phyloP scores from a whole-genome alignment of 2,329 filamentous ascomycete species.

The Massarina eburnea region DNA sequence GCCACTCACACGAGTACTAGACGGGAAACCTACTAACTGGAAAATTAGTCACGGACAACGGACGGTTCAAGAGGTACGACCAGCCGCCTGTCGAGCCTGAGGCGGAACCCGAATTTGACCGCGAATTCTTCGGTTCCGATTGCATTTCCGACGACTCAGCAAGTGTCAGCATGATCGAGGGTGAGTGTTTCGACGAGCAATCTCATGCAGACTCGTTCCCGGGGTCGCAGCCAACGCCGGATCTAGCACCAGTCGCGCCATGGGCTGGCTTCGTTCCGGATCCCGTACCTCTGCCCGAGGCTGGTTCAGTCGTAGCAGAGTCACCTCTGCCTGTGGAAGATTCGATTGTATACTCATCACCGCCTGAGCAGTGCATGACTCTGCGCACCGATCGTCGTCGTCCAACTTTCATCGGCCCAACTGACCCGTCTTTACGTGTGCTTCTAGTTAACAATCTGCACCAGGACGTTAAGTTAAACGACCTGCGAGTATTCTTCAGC shows the following conservation, averaged over 20 bases:
- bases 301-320: background rate
- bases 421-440: conserved; percentile 1
- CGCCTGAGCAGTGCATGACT: background rate
- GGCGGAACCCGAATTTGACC: background rate
- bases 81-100: background rate
- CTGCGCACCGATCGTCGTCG: background rate
- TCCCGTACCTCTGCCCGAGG: background rate
- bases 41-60: background rate
- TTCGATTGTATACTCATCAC: background rate
- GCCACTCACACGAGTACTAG: background rate
- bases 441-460: conserved; percentile 8
- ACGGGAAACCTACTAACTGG: background rate
- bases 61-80: background rate
- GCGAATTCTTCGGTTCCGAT: background rate
- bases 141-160: background rate
- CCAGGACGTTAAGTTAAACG: background rate
- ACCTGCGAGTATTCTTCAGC: conserved; percentile 3
- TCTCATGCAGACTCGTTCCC: background rate
- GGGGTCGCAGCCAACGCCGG: background rate
- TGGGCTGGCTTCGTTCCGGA: background rate
- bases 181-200: background rate
- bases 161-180: background rate
- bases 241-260: background rate
- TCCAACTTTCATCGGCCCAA: background rate
- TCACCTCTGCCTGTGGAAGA: too few species aligned